These are phyloP conservation scores for Hirschfeldia incana DNA, from an alignment of 345 rosid species.

Conservation along the genomic window DNA sequence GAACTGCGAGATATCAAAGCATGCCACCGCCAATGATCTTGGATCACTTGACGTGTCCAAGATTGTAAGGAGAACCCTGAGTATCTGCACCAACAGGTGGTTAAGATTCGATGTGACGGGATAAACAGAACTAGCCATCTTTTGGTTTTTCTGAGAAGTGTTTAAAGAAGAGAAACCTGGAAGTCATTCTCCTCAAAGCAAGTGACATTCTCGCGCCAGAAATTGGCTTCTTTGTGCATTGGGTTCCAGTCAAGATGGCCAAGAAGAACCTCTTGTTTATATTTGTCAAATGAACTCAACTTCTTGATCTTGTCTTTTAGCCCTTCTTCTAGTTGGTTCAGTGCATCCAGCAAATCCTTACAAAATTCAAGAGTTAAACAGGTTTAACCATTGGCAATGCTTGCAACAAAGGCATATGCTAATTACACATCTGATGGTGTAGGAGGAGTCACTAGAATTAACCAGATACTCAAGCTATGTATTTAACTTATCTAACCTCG, in stretches of 20 bases:
- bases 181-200: slow-evolving; percentile 91
- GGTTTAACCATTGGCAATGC: not conserved
- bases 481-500: slow-evolving; percentile 58
- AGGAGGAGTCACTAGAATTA: slow-evolving; percentile 1
- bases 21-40: slow-evolving; percentile 83
- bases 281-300: slow-evolving; percentile 91
- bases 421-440: not conserved
- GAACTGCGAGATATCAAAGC: slow-evolving; percentile 95
- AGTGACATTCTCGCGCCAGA: slow-evolving; percentile 91
- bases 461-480: slow-evolving; percentile 14
- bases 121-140: not conserved
- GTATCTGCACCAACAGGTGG: slow-evolving; percentile 53
- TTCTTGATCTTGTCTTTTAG: slow-evolving; percentile 77
- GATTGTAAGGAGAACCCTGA: slow-evolving; percentile 87
- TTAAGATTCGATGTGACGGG: not conserved
- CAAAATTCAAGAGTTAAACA: not conserved
- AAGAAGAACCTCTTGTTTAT: slow-evolving; percentile 94
- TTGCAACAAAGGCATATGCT: not conserved
- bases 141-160: not conserved
- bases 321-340: slow-evolving; percentile 83
- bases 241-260: slow-evolving; percentile 99
- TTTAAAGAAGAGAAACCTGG: slow-evolving; percentile 60
- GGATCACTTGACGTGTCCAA: slow-evolving; percentile 89
- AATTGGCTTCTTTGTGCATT: slow-evolving; percentile 86
- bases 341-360: slow-evolving; percentile 84